These are phyloP conservation scores for Epichloe uncinata DNA, from an alignment of 2,329 filamentous ascomycete genomes.

Conservation along the genomic window DNA sequence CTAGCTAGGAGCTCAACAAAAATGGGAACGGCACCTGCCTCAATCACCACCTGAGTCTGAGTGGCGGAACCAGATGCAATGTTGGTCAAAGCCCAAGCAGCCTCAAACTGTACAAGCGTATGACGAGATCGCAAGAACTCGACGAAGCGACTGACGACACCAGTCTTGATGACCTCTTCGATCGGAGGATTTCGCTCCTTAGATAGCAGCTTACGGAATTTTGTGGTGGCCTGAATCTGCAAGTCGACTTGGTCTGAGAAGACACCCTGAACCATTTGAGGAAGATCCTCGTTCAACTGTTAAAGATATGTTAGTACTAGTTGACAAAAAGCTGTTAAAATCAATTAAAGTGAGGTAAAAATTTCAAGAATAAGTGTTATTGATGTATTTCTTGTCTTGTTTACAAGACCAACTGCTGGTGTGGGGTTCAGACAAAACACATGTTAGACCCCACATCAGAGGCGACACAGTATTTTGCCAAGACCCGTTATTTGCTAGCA, in stretches of 20 bases:
- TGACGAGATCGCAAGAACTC: conserved; percentile 96
- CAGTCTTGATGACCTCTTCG: conserved; percentile 98
- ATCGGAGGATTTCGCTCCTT: conserved; percentile 99
- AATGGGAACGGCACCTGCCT: conserved; percentile 94
- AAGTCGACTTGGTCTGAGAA: conserved; percentile 98
- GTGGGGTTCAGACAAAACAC: conserved; percentile 18
- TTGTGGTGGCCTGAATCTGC: conserved; percentile 94
- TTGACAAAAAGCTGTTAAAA: conserved; percentile 13
- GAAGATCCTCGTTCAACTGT: conserved; percentile 93
- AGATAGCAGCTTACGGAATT: conserved; percentile 93
- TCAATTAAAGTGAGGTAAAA: background rate
- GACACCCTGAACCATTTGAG: conserved; percentile 93
- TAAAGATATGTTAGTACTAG: conserved; percentile 2
- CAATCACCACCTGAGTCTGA: conserved; percentile 97
- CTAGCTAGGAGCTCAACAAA: conserved; percentile 93
- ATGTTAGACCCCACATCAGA: conserved; percentile 20
- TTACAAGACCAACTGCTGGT: conserved; percentile 10
- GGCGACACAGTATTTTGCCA: conserved; percentile 6
- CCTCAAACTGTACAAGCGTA: conserved; percentile 97
- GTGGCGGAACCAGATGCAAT: conserved; percentile 95
- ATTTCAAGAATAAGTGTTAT: too few relatives aligned
- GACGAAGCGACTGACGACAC: conserved; percentile 93
- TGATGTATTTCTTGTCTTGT: background rate
- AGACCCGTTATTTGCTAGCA: background rate
- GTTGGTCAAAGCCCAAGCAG: conserved; percentile 97